phyloP scores from a whole-genome alignment of 805 yeast species.

The Cyberlindnera euphorbiae region DNA sequence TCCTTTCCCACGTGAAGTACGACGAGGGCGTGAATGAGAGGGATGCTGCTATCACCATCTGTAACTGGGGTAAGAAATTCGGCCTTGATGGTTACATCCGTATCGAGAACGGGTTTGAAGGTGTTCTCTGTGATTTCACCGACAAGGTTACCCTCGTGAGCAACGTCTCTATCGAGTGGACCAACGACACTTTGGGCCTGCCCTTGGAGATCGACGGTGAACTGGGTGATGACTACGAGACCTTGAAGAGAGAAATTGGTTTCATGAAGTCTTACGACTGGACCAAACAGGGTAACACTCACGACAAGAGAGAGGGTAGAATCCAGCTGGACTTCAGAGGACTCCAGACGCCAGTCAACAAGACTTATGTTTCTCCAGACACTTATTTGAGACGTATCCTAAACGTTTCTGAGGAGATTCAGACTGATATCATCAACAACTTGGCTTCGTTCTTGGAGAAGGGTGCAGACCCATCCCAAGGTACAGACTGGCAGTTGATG shows the following conservation, averaged over 20 bases:
- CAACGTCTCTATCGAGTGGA: constrained; percentile 36
- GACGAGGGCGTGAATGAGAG: constrained; percentile 35
- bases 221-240: constrained; percentile 13
- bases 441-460: constrained; percentile 28
- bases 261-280: constrained; percentile 40
- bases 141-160: constrained; percentile 44
- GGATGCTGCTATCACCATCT: constrained; percentile 43
- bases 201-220: constrained; percentile 6
- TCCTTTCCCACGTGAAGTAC: constrained; percentile 35
- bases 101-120: constrained; percentile 57
- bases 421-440: constrained; percentile 31
- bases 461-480: constrained; percentile 35
- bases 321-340: constrained; percentile 48
- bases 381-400: constrained; percentile 39
- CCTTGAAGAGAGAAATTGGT: constrained; percentile 16
- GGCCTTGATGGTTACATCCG: constrained; percentile 57
- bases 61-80: constrained; percentile 45
- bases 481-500: constrained; percentile 53
- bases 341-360: constrained; percentile 48
- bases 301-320: constrained; percentile 45
- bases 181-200: constrained; percentile 29
- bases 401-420: constrained; percentile 31
- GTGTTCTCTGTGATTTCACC: constrained; percentile 53
- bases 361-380: constrained; percentile 44
- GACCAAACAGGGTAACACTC: constrained; percentile 39